Evolutionary conservation across 805 yeast species (phyloP).

Genomic region (Spencermartinsiella europaea): DNA sequence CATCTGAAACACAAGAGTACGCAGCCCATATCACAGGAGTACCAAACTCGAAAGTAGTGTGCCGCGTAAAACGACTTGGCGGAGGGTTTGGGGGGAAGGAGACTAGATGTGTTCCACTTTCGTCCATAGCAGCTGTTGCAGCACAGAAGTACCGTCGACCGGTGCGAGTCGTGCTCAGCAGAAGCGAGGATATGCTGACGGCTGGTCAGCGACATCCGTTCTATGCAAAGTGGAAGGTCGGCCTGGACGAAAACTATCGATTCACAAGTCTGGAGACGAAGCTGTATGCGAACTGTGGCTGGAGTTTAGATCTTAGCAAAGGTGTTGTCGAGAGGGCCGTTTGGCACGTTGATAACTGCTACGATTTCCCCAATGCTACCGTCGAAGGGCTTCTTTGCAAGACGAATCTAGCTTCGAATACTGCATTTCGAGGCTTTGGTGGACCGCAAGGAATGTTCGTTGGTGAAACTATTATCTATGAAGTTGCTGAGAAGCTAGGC

Average conservation of each 20-base stretch:
- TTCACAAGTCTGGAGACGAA: constrained; percentile 38
- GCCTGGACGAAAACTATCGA: constrained; percentile 38
- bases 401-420: constrained; percentile 44
- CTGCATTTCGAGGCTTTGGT: constrained; percentile 47
- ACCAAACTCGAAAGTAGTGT: constrained; percentile 39
- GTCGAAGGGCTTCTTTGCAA: constrained; percentile 38
- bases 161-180: constrained; percentile 37
- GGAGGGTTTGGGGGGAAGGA: constrained; percentile 52
- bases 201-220: constrained; percentile 48
- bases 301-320: constrained; percentile 44
- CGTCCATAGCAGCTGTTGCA: constrained; percentile 39
- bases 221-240: constrained; percentile 39
- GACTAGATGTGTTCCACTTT: constrained; percentile 37
- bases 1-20: constrained; percentile 40
- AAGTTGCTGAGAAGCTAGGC: constrained; percentile 37
- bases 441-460: constrained; percentile 48
- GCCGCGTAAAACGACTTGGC: constrained; percentile 41
- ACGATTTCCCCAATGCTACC: constrained; percentile 39
- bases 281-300: constrained; percentile 44
- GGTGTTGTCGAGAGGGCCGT: constrained; percentile 48
- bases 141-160: constrained; percentile 42
- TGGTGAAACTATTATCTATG: constrained; percentile 38
- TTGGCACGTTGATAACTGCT: constrained; percentile 40
- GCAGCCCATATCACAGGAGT: constrained; percentile 42
- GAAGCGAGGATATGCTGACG: constrained; percentile 43